Base-by-base conservation (phyloP, 495 filamentous ascomycete species). In the Penicillium dipodomyicola region DNA sequence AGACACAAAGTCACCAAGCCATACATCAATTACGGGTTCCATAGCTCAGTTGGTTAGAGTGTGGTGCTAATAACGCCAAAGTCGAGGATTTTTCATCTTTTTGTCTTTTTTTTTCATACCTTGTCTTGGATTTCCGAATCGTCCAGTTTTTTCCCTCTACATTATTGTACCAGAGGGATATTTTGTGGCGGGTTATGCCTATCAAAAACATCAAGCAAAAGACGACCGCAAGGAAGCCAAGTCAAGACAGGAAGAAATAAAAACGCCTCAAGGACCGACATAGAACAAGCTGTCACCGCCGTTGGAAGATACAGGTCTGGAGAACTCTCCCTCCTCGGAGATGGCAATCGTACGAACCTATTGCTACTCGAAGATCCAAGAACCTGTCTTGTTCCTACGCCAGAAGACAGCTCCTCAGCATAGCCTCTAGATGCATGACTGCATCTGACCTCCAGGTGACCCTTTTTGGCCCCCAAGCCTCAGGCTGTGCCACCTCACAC, bases 391-490 rank as follows among this genome's bases (percentile, higher is more conserved):
- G 4, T 25, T 15, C 6, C 12, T 25, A 0, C 42, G 11, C 22
- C 11, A 40, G 27, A 20, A 33, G 10, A 14, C 37, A 30, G 39
- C 25, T 33, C 33, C 57, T 45, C 14, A 57, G 39, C 41, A 57
- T 44, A 9, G 53, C 43, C 23, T 56, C 48, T 5, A 58, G 39
- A 5, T 56, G 44, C 7, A 37, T 12, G 15, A 59, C 22, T 22
- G 52, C 49, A 20, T 59, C 39, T 82, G 0, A 76, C 77, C 32
- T 80, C 77, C 50, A 82, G 67, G 48, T 82, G 75, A 15, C 81
- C 80, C 49, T 79, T 82, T 82, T 79, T 0, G 81, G 82, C 0
- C 81, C 80, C 8, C 81, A 65, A 25, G 72, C 69, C 22, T 72
- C 67, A 12, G 77, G 77, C 0, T 67, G 57, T 32, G 75, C 75